phyloP scores from a whole-genome alignment of 1,284 basidiomycete species.

The Pseudozyma pruni region DNA sequence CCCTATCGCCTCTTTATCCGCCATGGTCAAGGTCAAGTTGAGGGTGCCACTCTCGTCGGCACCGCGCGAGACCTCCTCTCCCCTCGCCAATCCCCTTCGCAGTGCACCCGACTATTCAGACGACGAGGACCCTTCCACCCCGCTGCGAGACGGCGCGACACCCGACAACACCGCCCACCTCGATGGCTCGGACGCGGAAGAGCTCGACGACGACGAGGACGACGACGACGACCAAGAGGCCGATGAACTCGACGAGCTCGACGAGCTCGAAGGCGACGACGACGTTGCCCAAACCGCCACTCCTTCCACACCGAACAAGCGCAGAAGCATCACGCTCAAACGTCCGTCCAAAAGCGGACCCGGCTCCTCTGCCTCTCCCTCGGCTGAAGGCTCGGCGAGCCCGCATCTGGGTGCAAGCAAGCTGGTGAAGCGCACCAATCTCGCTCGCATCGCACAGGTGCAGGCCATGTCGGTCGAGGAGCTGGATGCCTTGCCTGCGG shows the following conservation, averaged over 20 bases:
- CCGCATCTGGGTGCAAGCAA: slow-evolving; percentile 18
- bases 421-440: slow-evolving; percentile 14
- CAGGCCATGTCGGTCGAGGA: slow-evolving; percentile 57
- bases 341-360: slow-evolving; percentile 18
- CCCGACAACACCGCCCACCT: not conserved
- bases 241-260: slow-evolving; percentile 45
- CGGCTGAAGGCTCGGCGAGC: slow-evolving; percentile 32
- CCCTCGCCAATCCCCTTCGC: slow-evolving; percentile 39
- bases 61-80: slow-evolving; percentile 45
- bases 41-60: slow-evolving; percentile 47
- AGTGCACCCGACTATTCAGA: slow-evolving; percentile 44
- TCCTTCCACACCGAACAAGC: slow-evolving; percentile 24
- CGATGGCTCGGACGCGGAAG: slow-evolving; percentile 17
- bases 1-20: not conserved
- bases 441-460: slow-evolving; percentile 26
- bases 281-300: slow-evolving; percentile 11
- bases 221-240: slow-evolving; percentile 36
- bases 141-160: slow-evolving; percentile 4
- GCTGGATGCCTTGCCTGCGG: slow-evolving; percentile 63
- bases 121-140: slow-evolving; percentile 20
- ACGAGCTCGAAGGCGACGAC: slow-evolving; percentile 41
- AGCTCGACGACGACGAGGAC: slow-evolving; percentile 22
- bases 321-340: slow-evolving; percentile 42
- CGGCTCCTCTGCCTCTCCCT: slow-evolving; percentile 28
- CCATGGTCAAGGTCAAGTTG: slow-evolving; percentile 50